Evolutionary conservation across 2,329 filamentous ascomycete genomes (phyloP).

Genomic region (Sporothrix pallida): DNA sequence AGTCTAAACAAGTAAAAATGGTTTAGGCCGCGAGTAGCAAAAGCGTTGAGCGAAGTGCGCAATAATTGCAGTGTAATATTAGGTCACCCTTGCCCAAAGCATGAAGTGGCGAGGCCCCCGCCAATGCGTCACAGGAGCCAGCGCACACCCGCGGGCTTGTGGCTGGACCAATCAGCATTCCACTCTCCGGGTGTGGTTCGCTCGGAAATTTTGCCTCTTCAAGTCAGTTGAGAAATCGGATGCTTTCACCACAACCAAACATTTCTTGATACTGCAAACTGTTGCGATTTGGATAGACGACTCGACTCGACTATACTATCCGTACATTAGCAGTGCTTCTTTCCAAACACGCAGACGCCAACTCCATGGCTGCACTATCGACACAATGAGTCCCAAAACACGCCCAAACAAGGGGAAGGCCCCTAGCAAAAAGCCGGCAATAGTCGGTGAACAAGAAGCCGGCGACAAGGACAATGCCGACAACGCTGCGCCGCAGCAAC

Average conservation of each 20-base stretch:
- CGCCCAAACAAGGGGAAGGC: constrained; percentile 34
- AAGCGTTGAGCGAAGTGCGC: too few relatives aligned
- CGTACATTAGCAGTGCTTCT: background rate
- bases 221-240: constrained; percentile 25
- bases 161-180: constrained; percentile 34
- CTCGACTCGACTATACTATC: background rate
- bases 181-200: constrained; percentile 16
- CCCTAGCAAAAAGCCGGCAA: constrained; percentile 23
- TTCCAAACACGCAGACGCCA: background rate
- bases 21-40: too few relatives aligned
- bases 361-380: constrained; percentile 25
- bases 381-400: constrained; percentile 32
- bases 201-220: constrained; percentile 33
- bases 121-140: too few relatives aligned
- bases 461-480: constrained; percentile 43
- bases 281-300: background rate
- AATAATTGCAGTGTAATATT: too few relatives aligned
- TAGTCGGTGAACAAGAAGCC: constrained; percentile 31
- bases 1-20: too few relatives aligned
- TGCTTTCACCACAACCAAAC: constrained; percentile 15
- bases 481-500: constrained; percentile 37
- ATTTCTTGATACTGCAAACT: constrained; percentile 1
- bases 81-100: too few relatives aligned
- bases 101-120: too few relatives aligned
- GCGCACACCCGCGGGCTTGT: constrained; percentile 16